Conservation (phyloP, 73 alveolate species). For the Tetrahymena malaccensis region DNA sequence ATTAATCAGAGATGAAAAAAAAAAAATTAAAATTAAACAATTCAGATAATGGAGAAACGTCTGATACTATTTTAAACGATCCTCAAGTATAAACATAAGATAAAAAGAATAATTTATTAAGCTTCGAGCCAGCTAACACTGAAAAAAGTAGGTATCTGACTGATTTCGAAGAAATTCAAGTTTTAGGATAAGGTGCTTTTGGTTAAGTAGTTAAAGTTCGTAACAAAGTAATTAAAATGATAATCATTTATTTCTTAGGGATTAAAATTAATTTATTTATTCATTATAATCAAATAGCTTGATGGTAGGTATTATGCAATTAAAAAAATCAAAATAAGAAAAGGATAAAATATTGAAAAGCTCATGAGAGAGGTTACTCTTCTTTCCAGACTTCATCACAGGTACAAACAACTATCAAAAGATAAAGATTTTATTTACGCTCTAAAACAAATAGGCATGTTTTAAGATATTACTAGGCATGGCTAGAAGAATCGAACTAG, state of each 20-base stretch:
- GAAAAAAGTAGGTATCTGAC: slow-evolving; percentile 18
- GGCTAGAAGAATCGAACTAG: slow-evolving; percentile 30
- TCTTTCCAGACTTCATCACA: slow-evolving; percentile 24
- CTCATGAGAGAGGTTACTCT: slow-evolving; percentile 42
- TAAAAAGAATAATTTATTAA: background rate
- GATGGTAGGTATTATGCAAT: slow-evolving; percentile 44
- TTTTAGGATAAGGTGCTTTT: slow-evolving; percentile 38
- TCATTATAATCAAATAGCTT: background rate
- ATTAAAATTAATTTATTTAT: background rate
- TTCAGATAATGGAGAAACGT: background rate
- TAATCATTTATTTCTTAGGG: background rate
- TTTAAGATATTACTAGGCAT: slow-evolving; percentile 28
- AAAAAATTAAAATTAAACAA: background rate
- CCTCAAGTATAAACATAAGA: background rate
- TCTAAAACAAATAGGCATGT: background rate
- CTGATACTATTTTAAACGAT: background rate
- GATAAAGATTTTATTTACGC: background rate
- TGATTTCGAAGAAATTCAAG: slow-evolving; percentile 26
- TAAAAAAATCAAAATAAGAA: slow-evolving; percentile 17
- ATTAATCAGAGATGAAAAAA: background rate
- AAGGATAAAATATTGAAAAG: slow-evolving; percentile 15
- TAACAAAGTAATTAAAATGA: background rate
- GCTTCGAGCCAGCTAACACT: background rate
- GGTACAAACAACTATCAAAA: background rate
- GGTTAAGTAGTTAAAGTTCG: slow-evolving; percentile 33